Conservation (phyloP, 2,329 filamentous ascomycete genomes). For the Alternaria sp. region DNA sequence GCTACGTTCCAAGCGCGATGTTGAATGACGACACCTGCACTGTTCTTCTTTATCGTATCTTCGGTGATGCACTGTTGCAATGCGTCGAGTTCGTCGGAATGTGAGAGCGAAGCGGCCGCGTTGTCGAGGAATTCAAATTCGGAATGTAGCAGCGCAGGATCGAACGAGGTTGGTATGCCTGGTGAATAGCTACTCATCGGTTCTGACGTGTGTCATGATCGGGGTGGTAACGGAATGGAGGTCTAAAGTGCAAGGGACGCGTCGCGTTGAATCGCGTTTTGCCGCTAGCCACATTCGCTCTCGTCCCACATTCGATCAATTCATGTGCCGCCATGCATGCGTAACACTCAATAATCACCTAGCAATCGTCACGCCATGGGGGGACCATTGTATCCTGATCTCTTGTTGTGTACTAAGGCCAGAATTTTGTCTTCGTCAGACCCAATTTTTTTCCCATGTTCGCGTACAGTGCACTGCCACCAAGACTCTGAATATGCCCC, state of each 20-base stretch:
- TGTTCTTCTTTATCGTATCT: constrained; percentile 53
- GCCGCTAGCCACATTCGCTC: constrained; percentile 23
- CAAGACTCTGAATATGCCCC: not conserved
- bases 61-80: constrained; percentile 55
- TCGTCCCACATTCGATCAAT: constrained; percentile 8
- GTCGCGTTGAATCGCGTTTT: constrained; percentile 31
- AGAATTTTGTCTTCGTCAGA: not conserved
- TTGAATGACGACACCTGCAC: constrained; percentile 59
- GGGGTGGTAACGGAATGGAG: constrained; percentile 10
- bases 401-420: not conserved
- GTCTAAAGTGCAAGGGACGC: constrained; percentile 16
- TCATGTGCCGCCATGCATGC: not conserved
- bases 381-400: not conserved
- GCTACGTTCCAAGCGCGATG: constrained; percentile 59
- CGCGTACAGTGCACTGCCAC: not conserved
- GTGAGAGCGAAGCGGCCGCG: constrained; percentile 35
- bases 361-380: not conserved
- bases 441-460: not conserved
- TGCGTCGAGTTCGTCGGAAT: constrained; percentile 60
- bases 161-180: constrained; percentile 59
- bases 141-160: constrained; percentile 61
- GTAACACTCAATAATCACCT: not conserved
- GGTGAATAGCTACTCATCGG: constrained; percentile 43
- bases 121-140: constrained; percentile 46
- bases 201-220: constrained; percentile 7